These are phyloP conservation scores for Astrocystis sublimbata DNA, from an alignment of 495 filamentous ascomycete genomes.

Conservation along the genomic window DNA sequence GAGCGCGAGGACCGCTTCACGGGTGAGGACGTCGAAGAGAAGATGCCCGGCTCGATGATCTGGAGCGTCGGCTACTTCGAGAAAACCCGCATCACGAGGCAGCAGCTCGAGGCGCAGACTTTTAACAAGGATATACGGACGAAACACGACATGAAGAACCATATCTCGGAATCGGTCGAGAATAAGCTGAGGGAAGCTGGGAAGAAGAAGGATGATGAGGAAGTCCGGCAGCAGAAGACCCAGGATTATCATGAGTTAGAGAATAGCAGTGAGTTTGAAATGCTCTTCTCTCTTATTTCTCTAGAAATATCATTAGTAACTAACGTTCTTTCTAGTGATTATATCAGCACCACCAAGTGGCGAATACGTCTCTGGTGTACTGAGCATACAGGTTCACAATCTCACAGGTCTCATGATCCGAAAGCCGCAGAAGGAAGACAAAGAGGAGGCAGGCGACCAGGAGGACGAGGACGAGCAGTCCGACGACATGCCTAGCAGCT, in stretches of 20 bases:
- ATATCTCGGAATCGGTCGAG: conserved; percentile 51
- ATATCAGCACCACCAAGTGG: conserved; percentile 59
- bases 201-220: conserved; percentile 51
- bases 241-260: conserved; percentile 59
- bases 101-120: conserved; percentile 56
- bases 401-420: conserved; percentile 68
- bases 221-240: conserved; percentile 61
- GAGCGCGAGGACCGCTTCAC: conserved; percentile 60
- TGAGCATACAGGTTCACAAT: conserved; percentile 71
- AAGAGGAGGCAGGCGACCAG: conserved; percentile 39
- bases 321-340: conserved; percentile 40
- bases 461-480: conserved; percentile 61
- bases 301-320: not conserved
- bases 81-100: conserved; percentile 58
- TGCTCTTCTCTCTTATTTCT: not conserved
- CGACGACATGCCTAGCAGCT: conserved; percentile 63
- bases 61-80: conserved; percentile 74
- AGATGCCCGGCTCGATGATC: conserved; percentile 66
- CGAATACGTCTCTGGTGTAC: conserved; percentile 60
- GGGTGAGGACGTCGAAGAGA: conserved; percentile 60
- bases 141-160: conserved; percentile 53
- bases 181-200: conserved; percentile 64
- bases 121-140: conserved; percentile 52
- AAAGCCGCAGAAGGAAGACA: conserved; percentile 45
- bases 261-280: conserved; percentile 31